Base-by-base conservation (phyloP, 129 eudicot species). In the Centrapalus pauciflorus region DNA sequence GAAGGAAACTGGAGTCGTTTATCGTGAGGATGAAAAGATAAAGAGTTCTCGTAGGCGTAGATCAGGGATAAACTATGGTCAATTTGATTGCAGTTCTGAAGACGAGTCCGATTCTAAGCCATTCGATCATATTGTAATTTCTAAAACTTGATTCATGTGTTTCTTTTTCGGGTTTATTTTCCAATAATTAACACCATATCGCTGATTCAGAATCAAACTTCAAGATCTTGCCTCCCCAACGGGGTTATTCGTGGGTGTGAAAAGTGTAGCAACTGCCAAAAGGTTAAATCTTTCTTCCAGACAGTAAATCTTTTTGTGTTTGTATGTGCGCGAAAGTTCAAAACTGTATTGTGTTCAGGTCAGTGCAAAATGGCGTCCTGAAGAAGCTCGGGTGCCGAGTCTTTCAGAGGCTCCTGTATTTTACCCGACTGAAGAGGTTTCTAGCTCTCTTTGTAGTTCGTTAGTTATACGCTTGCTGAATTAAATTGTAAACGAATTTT, bases 341-440 rank as follows among this genome's bases (percentile, higher is more conserved):
- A 48, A 56, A 29, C 52, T 55, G 27, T 72, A n/a, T 80, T 61
- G 65, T 56, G 52, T 62, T 70, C 72, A 93, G 98, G 98, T 93
- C 21, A 73, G 65, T 70, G 96, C 98, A 35, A 83, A 82, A 80
- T 93, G 98, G 96, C 90, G 30, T 55, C 95, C 90, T 0, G 78
- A 82, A 80, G 91, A 81, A 77, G 92, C 95, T 33, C 77, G 82
- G 48, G 67, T 85, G 80, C 96, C 92, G 40, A 82, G 76, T 67
- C 82, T 93, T 76, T 75, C 76, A 70, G 91, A 93, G 23, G 98
- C 88, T 80, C 98, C 98, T 43, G 95, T 83, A 49, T 93, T 88
- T 76, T 80, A 93, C 80, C 98, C 98, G 14, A 79, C 72, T 50
- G 90, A 93, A 88, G 86, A 93, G 98, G 98, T 93, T 62, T 41